Evolutionary conservation across 352 stramenopile species (phyloP), one percentile per base, ranked within the genome.

Genomic region (Globisporangium cystogenes): DNA sequence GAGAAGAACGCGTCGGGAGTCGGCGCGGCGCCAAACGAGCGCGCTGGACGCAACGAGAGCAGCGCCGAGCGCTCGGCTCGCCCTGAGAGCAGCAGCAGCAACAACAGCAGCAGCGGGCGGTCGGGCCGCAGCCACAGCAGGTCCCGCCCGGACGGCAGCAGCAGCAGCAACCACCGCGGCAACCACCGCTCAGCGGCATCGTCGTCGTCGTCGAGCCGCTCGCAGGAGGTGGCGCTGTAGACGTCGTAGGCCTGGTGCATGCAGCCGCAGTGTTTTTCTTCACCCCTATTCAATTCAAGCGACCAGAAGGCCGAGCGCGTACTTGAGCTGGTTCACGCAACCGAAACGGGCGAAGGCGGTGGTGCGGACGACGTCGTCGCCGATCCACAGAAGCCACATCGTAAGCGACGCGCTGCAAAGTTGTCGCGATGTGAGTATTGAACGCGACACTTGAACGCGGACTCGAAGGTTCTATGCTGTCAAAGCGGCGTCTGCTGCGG

Each of bases 1-100:
- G 74, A 86, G 64, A 83, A 84, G 60, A 89, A 89, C 68, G 65
- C 64, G 21, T 56, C 52, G 14, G 62, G 60, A 21, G 59, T 62
- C 10, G n/a, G 37, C 29, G 27, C 51, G 14, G 53, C 54, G 6
- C 18, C 53, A 7, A 48, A 7, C 15, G 46, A 48, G 43, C 59
- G 48, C 11, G 48, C 46, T 10, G 57, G 45, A 3, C 35, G 47
- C 20, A 62, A 41, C 10, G 51, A 64, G 39, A 60, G 31, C 36
- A 58, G 57, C 40, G 20, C 26, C 12, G 52, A 27, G 7, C 59
- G 52, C 4, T 52, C 57, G 4, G 47, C 33, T 6, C 47, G 55
- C 44, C 55, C 39, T 7, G 41, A 55, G 24, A 57, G 48, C 47
- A 62, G 42, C 29, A 35, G 29, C 29, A 35, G 29, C 29, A 35